These are phyloP conservation scores for Penicillium chermesinum DNA, from an alignment of 495 filamentous ascomycete genomes.

Conservation along the genomic window DNA sequence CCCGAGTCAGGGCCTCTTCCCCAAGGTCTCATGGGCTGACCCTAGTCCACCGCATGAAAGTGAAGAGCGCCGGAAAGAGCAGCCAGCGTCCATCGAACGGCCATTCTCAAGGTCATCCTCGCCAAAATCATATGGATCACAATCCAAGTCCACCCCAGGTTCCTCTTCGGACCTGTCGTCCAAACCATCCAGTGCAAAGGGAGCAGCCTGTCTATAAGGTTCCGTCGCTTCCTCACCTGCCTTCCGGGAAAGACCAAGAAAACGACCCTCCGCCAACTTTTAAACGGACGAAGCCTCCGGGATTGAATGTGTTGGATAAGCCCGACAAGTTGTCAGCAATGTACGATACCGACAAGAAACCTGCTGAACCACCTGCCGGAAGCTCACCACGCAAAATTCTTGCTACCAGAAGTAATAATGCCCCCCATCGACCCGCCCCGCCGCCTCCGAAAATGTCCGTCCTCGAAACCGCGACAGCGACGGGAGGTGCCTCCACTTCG, in stretches of 20 bases:
- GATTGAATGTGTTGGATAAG: slow-evolving; percentile 53
- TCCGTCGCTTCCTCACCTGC: slow-evolving; percentile 54
- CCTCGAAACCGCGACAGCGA: slow-evolving; percentile 81
- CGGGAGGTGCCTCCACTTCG: slow-evolving; percentile 70
- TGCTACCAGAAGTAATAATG: slow-evolving; percentile 70
- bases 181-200: slow-evolving; percentile 30
- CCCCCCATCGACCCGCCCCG: slow-evolving; percentile 73
- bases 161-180: slow-evolving; percentile 36
- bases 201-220: slow-evolving; percentile 60
- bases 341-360: slow-evolving; percentile 45
- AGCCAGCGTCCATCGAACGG: slow-evolving; percentile 14
- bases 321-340: slow-evolving; percentile 50
- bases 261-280: slow-evolving; percentile 76
- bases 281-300: slow-evolving; percentile 60
- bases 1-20: slow-evolving; percentile 32
- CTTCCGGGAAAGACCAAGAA: slow-evolving; percentile 66
- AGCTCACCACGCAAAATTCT: slow-evolving; percentile 67
- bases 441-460: slow-evolving; percentile 94
- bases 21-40: slow-evolving; percentile 45
- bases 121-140: slow-evolving; percentile 36
- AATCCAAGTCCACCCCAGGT: slow-evolving; percentile 38
- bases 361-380: slow-evolving; percentile 34
- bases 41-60: slow-evolving; percentile 30
- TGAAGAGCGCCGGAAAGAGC: slow-evolving; percentile 23
- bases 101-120: slow-evolving; percentile 38